Conservation (phyloP, 345 rosid species). For the Luvunga scandens region DNA sequence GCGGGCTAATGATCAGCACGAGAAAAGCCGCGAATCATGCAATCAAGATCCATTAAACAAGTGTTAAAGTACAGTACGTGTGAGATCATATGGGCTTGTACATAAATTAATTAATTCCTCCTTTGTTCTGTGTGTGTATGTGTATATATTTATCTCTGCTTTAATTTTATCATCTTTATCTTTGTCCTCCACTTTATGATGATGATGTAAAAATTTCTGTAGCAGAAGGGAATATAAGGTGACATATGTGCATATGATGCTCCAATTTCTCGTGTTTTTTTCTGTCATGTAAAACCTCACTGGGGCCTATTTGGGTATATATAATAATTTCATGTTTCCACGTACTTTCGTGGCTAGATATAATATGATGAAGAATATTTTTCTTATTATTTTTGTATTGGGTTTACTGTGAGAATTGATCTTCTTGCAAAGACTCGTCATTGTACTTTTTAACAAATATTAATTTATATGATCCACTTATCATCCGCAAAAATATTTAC, state of each 20-base stretch:
- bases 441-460: neutral
- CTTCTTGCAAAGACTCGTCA: neutral
- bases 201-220: neutral
- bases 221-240: neutral
- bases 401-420: neutral
- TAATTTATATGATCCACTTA: neutral
- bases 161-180: neutral
- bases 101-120: neutral
- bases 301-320: neutral
- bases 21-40: neutral
- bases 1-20: neutral
- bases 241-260: neutral
- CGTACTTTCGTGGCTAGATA: neutral
- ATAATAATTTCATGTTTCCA: neutral
- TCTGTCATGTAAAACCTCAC: neutral
- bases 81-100: neutral
- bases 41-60: neutral
- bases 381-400: neutral
- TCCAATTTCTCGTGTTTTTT: neutral
- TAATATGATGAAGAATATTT: neutral
- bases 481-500: neutral
- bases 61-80: neutral
- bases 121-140: neutral
- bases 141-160: neutral
- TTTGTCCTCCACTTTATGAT: neutral